phyloP scores from a whole-genome alignment of 805 yeast genomes.

The Deakozyma indianensis region DNA sequence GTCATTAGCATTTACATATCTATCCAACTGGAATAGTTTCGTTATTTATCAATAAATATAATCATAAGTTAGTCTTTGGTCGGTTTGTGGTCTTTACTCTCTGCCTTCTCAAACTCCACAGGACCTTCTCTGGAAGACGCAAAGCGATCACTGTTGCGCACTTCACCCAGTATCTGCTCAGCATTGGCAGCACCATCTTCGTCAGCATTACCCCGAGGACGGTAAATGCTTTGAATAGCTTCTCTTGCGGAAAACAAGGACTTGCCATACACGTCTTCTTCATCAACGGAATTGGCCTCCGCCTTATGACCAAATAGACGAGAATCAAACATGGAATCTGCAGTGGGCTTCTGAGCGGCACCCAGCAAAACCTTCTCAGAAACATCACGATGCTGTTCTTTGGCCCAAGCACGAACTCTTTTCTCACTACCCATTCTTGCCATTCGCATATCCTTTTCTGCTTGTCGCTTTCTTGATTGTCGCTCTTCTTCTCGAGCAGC shows the following conservation, averaged over 20 bases:
- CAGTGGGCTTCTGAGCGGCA: slow-evolving; percentile 21
- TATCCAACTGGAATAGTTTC: no score
- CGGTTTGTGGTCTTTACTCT: no score
- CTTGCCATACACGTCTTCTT: slow-evolving; percentile 41
- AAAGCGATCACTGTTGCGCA: slow-evolving; percentile 10
- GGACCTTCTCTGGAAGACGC: slow-evolving; percentile 24
- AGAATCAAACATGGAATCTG: slow-evolving; percentile 41
- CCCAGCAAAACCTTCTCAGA: slow-evolving; percentile 44
- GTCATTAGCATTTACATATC: no score
- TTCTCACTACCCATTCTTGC: slow-evolving; percentile 32
- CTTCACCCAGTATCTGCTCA: slow-evolving; percentile 13
- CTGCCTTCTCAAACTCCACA: slow-evolving; percentile 31
- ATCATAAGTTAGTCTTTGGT: no score
- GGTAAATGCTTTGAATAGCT: slow-evolving; percentile 35
- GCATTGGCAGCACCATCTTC: slow-evolving; percentile 13
- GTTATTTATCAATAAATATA: not conserved
- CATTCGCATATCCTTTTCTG: slow-evolving; percentile 32
- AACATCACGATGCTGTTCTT: slow-evolving; percentile 34
- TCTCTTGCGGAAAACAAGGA: slow-evolving; percentile 43
- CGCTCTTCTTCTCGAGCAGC: slow-evolving; percentile 17
- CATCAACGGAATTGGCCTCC: slow-evolving; percentile 18
- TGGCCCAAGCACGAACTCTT: slow-evolving; percentile 28
- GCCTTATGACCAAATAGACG: slow-evolving; percentile 38
- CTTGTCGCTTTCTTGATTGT: slow-evolving; percentile 30
- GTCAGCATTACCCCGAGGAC: slow-evolving; percentile 23